These are phyloP conservation scores for Plasmodium vivax DNA, from an alignment of 169 alveolate species.

Conservation along the genomic window DNA sequence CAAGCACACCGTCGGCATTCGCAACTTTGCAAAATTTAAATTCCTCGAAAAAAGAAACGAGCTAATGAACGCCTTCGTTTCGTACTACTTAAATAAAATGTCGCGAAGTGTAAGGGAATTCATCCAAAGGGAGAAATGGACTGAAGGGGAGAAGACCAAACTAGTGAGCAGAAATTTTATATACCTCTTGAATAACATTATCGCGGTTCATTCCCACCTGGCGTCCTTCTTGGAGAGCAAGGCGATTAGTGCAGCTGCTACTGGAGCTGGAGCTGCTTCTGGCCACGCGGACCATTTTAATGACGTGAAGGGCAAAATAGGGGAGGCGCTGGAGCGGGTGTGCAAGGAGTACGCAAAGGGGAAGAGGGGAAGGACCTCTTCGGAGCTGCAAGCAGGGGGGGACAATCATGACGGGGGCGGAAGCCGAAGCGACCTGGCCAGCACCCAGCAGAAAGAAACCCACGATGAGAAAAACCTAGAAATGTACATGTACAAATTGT, in stretches of 20 bases:
- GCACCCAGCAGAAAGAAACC: not conserved
- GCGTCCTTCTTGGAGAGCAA: constrained; percentile 6
- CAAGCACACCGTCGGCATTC: constrained; percentile 7
- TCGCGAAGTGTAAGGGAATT: not conserved
- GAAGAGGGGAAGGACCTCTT: not conserved
- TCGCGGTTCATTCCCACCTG: constrained; percentile 15
- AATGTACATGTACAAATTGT: constrained; percentile 66
- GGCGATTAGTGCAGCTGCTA: not conserved
- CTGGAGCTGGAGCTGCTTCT: not conserved
- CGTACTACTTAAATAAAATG: constrained; percentile 48
- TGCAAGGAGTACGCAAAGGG: constrained; percentile 8
- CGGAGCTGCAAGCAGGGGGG: not conserved
- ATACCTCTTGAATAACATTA: constrained; percentile 22
- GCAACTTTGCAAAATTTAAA: constrained; percentile 32
- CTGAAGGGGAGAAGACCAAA: not conserved
- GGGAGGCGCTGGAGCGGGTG: not conserved
- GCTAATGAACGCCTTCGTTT: constrained; percentile 35
- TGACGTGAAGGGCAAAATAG: constrained; percentile 10
- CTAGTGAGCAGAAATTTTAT: constrained; percentile 48
- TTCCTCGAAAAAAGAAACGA: constrained; percentile 50
- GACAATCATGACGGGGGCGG: not conserved
- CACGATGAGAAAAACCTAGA: constrained; percentile 34
- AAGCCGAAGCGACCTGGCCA: not conserved
- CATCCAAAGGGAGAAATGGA: constrained; percentile 6
- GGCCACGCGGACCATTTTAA: not conserved